phyloP scores from a whole-genome alignment of 2,329 filamentous ascomycete genomes.

The Neofusicoccum sp. region DNA sequence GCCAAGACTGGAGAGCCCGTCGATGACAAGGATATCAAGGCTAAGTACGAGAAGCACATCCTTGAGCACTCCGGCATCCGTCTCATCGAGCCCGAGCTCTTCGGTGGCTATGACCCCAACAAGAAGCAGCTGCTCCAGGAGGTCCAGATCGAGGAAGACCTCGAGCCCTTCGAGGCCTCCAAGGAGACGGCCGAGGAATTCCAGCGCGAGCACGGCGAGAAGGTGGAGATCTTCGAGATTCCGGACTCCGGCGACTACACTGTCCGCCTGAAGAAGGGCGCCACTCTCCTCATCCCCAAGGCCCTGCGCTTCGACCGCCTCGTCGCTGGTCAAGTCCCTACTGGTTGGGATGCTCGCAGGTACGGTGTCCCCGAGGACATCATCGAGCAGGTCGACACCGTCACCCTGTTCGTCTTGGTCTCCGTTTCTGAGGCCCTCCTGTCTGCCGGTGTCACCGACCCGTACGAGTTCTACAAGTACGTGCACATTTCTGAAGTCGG shows the following conservation, averaged over 20 bases:
- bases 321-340: constrained; percentile 94
- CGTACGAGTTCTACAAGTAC: constrained; percentile 99
- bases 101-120: constrained; percentile 95
- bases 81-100: constrained; percentile 95
- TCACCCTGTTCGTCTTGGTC: constrained; percentile 92
- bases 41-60: constrained; percentile 96
- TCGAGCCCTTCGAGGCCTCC: constrained; percentile 95
- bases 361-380: constrained; percentile 98
- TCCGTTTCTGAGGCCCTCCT: constrained; percentile 91
- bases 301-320: constrained; percentile 95
- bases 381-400: constrained; percentile 94
- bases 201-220: constrained; percentile 94
- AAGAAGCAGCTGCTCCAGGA: constrained; percentile 99
- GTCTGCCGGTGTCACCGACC: constrained; percentile 93
- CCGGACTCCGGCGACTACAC: constrained; percentile 92
- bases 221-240: constrained; percentile 96
- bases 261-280: constrained; percentile 93
- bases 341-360: constrained; percentile 93
- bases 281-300: constrained; percentile 93
- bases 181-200: constrained; percentile 98
- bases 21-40: constrained; percentile 96
- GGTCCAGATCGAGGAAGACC: constrained; percentile 94
- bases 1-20: constrained; percentile 92
- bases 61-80: constrained; percentile 97
- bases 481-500: constrained; percentile 97